Evolutionary conservation across 2,329 filamentous ascomycete genomes (phyloP).

Genomic region (Colletotrichum acutatum): DNA sequence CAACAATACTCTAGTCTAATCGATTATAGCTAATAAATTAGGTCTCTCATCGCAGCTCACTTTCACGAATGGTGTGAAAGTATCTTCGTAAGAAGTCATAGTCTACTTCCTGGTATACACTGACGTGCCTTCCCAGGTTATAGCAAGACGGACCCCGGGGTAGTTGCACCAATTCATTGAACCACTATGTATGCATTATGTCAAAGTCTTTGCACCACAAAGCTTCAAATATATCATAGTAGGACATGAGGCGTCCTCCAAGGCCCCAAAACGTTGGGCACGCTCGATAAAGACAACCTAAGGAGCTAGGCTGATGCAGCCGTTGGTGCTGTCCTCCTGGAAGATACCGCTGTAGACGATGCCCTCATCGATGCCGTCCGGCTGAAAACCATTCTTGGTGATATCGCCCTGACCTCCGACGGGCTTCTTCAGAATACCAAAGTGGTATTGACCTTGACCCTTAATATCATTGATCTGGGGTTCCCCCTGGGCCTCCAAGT

Average conservation of each 20-base stretch:
- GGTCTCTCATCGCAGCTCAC: background rate
- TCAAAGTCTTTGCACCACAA: background rate
- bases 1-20: background rate
- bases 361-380: slow-evolving; percentile 60
- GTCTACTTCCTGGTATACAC: background rate
- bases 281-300: background rate
- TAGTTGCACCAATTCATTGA: background rate
- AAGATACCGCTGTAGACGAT: slow-evolving; percentile 65
- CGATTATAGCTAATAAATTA: background rate
- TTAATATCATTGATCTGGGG: slow-evolving; percentile 60
- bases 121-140: background rate
- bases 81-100: background rate
- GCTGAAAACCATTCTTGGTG: slow-evolving; percentile 59
- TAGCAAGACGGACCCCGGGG: background rate
- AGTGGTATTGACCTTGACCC: slow-evolving; percentile 70
- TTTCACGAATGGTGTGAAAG: background rate
- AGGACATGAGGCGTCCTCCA: background rate
- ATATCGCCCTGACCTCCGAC: slow-evolving; percentile 54
- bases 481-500: slow-evolving; percentile 59
- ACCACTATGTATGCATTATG: background rate
- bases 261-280: background rate
- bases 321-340: slow-evolving; percentile 57
- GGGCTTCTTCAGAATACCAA: slow-evolving; percentile 72
- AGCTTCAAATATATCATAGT: background rate
- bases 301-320: slow-evolving; percentile 30